Conservation (phyloP, 768 basidiomycete species). For the Cubamyces sp. region DNA sequence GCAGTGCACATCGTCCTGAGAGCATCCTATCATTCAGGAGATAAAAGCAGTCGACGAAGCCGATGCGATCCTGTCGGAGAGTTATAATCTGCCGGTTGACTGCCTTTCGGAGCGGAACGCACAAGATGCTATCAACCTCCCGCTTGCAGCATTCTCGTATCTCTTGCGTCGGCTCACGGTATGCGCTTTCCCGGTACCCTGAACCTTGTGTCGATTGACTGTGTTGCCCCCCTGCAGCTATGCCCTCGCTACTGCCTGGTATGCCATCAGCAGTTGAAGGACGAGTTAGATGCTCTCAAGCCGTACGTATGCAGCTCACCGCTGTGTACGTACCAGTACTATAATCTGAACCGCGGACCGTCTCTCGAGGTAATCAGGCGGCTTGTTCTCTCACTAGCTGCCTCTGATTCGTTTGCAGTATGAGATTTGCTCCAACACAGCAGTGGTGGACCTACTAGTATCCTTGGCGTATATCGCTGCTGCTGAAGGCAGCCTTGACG, state of each 20-base stretch:
- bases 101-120: constrained; percentile 45
- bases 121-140: constrained; percentile 54
- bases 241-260: constrained; percentile 75
- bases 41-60: neutral
- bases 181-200: constrained; percentile 20
- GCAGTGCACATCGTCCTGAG: neutral
- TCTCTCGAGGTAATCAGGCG: constrained; percentile 59
- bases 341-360: constrained; percentile 63
- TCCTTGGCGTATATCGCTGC: constrained; percentile 65
- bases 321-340: constrained; percentile 74
- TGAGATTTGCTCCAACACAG: constrained; percentile 67
- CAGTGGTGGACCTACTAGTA: constrained; percentile 69
- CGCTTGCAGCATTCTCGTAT: constrained; percentile 66
- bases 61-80: constrained; percentile 29
- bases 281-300: constrained; percentile 62
- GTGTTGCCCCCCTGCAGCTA: constrained; percentile 42
- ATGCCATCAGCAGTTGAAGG: constrained; percentile 63
- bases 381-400: neutral
- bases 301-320: constrained; percentile 73
- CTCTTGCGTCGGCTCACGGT: constrained; percentile 66
- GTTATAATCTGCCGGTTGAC: constrained; percentile 57
- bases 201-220: neutral
- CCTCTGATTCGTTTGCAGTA: constrained; percentile 45
- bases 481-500: constrained; percentile 53
- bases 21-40: neutral